Percentiles rank a stretch among this genome's conserved stretches.
Conservation (phyloP, 371 early-diverging fungal species). For the Lichtheimia ramosa region DNA sequence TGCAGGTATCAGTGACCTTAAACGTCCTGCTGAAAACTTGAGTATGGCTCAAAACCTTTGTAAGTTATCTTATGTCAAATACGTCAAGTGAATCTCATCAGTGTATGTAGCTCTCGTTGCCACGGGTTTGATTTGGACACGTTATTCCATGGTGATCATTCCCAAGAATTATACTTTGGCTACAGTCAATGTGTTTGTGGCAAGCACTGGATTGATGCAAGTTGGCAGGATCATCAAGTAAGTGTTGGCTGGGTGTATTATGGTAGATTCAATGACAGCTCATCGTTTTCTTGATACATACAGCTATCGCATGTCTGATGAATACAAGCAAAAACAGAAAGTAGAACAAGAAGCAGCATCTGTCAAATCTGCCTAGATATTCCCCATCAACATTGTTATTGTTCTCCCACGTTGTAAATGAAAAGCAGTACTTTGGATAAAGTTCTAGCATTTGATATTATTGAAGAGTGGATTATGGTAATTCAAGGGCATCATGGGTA, state of each 20-base stretch:
- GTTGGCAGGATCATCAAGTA: slow-evolving; percentile 78
- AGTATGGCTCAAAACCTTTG: slow-evolving; percentile 76
- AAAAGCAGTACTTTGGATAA: too few species aligned
- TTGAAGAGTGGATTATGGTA: too few species aligned
- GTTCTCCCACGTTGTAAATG: too few species aligned
- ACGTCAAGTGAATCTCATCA: too few species aligned
- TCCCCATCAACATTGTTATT: too few species aligned
- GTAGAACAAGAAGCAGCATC: too few species aligned
- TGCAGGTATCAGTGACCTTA: slow-evolving; percentile 90
- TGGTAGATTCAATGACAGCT: too few species aligned
- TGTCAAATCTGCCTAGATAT: too few species aligned
- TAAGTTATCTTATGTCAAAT: too few species aligned
- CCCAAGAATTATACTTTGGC: slow-evolving; percentile 90
- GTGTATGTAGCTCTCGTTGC: slow-evolving; percentile 72
- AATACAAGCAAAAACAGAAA: slow-evolving; percentile 24
- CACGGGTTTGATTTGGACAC: slow-evolving; percentile 95
- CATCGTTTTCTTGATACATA: background rate
- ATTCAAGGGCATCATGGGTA: too few species aligned
- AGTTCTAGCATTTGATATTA: too few species aligned
- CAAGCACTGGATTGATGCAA: slow-evolving; percentile 86
- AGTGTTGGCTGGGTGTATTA: slow-evolving; percentile 15
- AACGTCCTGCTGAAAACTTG: slow-evolving; percentile 91
- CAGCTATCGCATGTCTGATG: slow-evolving; percentile 29
- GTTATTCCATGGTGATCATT: slow-evolving; percentile 91
- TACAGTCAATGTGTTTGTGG: slow-evolving; percentile 92